Evolutionary conservation across 2,329 filamentous ascomycete species (phyloP), one percentile per base, ranked within the genome.

Genomic region (Helicocarpus griseus): DNA sequence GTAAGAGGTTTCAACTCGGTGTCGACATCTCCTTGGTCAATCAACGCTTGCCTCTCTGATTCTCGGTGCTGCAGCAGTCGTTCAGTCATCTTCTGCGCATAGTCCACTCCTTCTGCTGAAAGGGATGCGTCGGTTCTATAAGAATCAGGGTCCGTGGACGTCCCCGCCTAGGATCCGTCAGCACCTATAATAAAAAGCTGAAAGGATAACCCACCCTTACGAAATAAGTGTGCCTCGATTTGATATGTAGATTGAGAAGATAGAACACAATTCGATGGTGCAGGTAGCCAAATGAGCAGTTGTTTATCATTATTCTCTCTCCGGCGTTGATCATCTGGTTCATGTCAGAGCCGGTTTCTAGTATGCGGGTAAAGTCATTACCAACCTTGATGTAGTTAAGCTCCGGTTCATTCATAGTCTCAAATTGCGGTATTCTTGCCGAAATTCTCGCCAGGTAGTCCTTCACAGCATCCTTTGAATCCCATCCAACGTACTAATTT

Each of bases 261-360:
- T 97, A 98, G 71, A 98, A 98, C 51, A 98, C 91, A 58, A 98
- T 98, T 54, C 93, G 83, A 67, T 98, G 90, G 0, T 90, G 95
- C 29, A 98, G 79, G 65, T 98, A 98, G 61, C 90, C 91, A 68
- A 98, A 97, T 64, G 86, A 90, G 66, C 93, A 87, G 59, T 97
- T 96, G 73, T 98, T 98, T 70, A 97, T 91, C 61, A 91, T 86
- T 64, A 98, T 86, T 59, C 89, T 83, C 64, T 91, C 83, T 41
- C 93, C 93, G 6, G 93, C 93, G 60, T 98, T 98, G 66, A 97
- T 95, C 91, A 98, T 96, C 74, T 75, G 41, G 7, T 19, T 9
- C 11, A n/a, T 11, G n/a, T 45, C 33, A 26, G 46, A 28, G 21
- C 24, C 9, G 11, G 24, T 14, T 26, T 13, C 6, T 39, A 22